Base-by-base conservation (phyloP, 176 grass and related monocot species). In the Puya raimondii region DNA sequence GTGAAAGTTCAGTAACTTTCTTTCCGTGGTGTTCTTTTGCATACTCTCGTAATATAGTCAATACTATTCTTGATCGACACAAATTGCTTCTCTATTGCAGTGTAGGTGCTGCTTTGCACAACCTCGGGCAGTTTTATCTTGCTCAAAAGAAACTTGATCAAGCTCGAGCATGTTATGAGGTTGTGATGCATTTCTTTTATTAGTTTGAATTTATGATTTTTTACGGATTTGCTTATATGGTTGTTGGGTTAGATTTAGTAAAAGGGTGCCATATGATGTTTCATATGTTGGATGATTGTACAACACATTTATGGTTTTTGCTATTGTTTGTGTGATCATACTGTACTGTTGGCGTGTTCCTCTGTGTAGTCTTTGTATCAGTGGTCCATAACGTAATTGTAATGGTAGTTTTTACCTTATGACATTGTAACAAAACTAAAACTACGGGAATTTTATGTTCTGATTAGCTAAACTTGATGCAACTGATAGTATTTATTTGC, bases 121-220 rank as follows among this genome's bases (percentile, higher is more conserved):
- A 72, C 79, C 81, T 97, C 69, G 93, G 93, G 20, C 78, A 78
- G 16, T 84, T 82, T 72, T 92, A 97, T 75, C 71, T 92, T 72
- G 52, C 81, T 69, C 87, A 92, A 53, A 49, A n/a, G 67, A 92
- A 77, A 58, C 76, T 92, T 85, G 63, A 82, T 74, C 77, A 87
- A 85, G 93, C 93, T 67, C 82, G 74, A 67, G 74, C 82, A 71
- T 92, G 71, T 82, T 92, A 87, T 74, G 86, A 97, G 89, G 93
- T 97, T 87, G 54, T 20, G 4, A 2, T 59, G 56, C 56, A 61
- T 16, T 42, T 42, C 33, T 10, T 18, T 61, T 61, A 22, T 61
- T 7, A 61, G 17, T 61, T 14, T 13, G 52, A n/a, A 61, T 22
- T 20, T 61, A 1, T 22, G 56, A 61, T 61, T 61, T 61, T 10